phyloP scores from a whole-genome alignment of 805 yeast species.

The Huiozyma sinensis region DNA sequence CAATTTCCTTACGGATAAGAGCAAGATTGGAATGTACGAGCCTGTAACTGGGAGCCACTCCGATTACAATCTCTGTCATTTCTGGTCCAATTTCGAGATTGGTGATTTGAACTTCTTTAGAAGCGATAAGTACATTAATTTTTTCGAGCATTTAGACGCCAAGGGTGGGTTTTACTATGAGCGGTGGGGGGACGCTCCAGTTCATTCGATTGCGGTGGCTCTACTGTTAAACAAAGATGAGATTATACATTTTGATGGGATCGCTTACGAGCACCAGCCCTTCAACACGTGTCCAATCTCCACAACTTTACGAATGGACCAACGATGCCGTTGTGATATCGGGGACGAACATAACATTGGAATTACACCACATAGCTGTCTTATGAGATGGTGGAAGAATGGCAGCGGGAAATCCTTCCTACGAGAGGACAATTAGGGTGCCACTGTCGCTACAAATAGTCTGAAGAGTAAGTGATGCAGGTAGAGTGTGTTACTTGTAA shows the following conservation, averaged over 20 bases:
- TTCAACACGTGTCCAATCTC: slow-evolving; percentile 53
- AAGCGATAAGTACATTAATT: slow-evolving; percentile 48
- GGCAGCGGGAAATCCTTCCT: slow-evolving; percentile 35
- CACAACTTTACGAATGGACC: slow-evolving; percentile 36
- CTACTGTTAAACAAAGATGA: slow-evolving; percentile 48
- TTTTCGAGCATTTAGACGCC: slow-evolving; percentile 52
- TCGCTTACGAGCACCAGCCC: slow-evolving; percentile 72
- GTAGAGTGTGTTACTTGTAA: not conserved
- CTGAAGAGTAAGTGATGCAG: not conserved
- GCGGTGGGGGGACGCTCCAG: slow-evolving; percentile 96
- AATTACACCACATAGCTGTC: slow-evolving; percentile 44
- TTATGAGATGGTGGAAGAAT: slow-evolving; percentile 73
- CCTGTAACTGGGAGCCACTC: slow-evolving; percentile 36
- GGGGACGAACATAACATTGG: slow-evolving; percentile 34
- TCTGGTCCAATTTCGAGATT: slow-evolving; percentile 82
- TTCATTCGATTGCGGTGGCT: slow-evolving; percentile 63
- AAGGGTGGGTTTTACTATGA: slow-evolving; percentile 77
- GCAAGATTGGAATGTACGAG: slow-evolving; percentile 32
- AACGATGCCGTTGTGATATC: slow-evolving; percentile 55
- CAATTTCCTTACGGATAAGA: slow-evolving; percentile 40
- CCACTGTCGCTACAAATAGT: not conserved
- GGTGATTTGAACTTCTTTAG: slow-evolving; percentile 64
- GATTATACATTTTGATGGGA: slow-evolving; percentile 67
- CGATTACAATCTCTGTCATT: slow-evolving; percentile 70
- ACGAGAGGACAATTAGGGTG: slow-evolving; percentile 6